phyloP scores from a whole-genome alignment of 345 rosid genomes.

The Aquilaria yunnanensis region DNA sequence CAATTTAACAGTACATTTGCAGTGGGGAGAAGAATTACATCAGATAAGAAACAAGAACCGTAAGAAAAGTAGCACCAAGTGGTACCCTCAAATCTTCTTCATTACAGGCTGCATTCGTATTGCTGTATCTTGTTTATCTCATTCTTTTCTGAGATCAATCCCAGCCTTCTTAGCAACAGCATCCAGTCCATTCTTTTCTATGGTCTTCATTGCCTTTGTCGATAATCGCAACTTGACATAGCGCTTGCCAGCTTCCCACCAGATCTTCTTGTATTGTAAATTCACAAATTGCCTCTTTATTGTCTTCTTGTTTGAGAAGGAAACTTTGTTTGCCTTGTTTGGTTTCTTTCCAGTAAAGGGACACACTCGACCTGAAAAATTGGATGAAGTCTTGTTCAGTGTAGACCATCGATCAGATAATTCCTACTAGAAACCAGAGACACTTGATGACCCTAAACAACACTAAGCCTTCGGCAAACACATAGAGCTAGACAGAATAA shows the following conservation, averaged over 20 bases:
- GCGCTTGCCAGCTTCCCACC: conserved; percentile 99
- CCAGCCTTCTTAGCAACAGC: conserved; percentile 98
- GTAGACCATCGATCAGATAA: background rate
- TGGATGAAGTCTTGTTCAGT: conserved; percentile 3
- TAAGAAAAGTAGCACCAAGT: background rate
- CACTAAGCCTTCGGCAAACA: background rate
- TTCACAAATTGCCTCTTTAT: conserved; percentile 87
- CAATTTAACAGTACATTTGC: background rate
- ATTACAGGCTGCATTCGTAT: conserved; percentile 1
- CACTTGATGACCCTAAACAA: background rate
- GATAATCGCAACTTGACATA: conserved; percentile 77
- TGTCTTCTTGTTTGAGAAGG: conserved; percentile 97
- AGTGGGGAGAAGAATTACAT: background rate
- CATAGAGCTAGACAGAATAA: too few species aligned
- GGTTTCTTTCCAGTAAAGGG: conserved; percentile 94
- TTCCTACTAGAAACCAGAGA: background rate
- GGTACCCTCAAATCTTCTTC: too few species aligned
- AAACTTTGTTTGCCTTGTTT: conserved; percentile 83
- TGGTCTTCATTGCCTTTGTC: conserved; percentile 71
- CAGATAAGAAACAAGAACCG: background rate
- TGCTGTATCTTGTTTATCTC: background rate
- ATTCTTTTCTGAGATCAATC: conserved; percentile 72
- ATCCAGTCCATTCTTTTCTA: conserved; percentile 89
- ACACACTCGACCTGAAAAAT: conserved; percentile 70
- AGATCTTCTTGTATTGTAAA: conserved; percentile 79